Conservation (phyloP, 148 eudicot species). For the Diospyros lotus region DNA sequence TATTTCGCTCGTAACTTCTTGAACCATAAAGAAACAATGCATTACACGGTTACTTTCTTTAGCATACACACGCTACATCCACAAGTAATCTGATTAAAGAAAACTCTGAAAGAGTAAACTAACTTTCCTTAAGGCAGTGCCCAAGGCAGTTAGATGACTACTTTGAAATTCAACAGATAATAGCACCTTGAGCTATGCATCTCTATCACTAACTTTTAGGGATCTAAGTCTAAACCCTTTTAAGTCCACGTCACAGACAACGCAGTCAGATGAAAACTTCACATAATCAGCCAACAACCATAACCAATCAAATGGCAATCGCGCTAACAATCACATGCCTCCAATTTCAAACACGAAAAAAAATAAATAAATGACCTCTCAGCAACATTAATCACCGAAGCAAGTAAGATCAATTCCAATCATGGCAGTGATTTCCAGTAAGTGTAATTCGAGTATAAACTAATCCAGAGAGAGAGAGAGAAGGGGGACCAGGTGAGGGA, state of each 20-base stretch:
- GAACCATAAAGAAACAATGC: too few relatives aligned
- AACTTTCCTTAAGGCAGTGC: background rate
- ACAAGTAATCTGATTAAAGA: background rate
- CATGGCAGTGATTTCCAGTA: background rate
- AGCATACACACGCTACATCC: background rate
- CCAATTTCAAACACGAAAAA: too few relatives aligned
- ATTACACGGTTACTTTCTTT: background rate
- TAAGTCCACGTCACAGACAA: too few relatives aligned
- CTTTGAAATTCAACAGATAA: too few relatives aligned
- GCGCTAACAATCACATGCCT: too few relatives aligned
- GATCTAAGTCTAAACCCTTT: too few relatives aligned
- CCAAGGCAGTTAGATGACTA: too few relatives aligned
- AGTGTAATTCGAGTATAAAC: background rate
- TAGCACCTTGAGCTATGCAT: too few relatives aligned
- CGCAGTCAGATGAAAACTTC: too few relatives aligned
- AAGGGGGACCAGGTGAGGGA: conserved; percentile 53
- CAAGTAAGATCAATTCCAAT: background rate
- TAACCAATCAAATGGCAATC: too few relatives aligned
- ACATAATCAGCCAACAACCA: too few relatives aligned
- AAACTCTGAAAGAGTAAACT: background rate
- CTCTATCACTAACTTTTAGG: too few relatives aligned
- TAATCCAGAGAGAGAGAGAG: conserved; percentile 1
- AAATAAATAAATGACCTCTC: background rate
- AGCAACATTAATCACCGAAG: background rate
- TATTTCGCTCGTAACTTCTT: background rate